These are phyloP conservation scores for Phytophthora tentaculata DNA, from an alignment of 352 stramenopile species.

Conservation along the genomic window DNA sequence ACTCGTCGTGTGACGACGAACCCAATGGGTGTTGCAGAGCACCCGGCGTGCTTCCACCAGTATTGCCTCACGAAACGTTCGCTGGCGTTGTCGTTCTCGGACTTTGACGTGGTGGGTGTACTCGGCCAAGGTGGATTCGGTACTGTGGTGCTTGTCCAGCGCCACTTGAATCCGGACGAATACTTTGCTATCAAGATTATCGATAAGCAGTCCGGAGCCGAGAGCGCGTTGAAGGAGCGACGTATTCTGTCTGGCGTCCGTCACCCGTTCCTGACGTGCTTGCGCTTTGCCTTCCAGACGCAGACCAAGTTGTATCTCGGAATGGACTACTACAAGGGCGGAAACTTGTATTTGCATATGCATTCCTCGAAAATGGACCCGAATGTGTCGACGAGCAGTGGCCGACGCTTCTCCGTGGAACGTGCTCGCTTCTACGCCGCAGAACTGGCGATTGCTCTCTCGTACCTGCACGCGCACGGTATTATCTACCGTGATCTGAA, in stretches of 20 bases:
- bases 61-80: constrained; percentile 85
- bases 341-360: constrained; percentile 89
- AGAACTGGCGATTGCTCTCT: constrained; percentile 86
- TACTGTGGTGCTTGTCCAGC: constrained; percentile 84
- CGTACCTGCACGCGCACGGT: constrained; percentile 85
- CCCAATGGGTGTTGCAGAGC: constrained; percentile 78
- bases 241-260: constrained; percentile 79
- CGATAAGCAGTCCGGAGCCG: constrained; percentile 80
- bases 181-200: constrained; percentile 91
- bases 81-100: constrained; percentile 81
- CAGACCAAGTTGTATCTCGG: constrained; percentile 84
- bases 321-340: constrained; percentile 88
- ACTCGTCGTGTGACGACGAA: constrained; percentile 68
- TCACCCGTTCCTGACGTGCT: constrained; percentile 81
- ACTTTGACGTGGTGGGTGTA: constrained; percentile 89
- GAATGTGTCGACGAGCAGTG: constrained; percentile 76
- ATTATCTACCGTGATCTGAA: constrained; percentile 92
- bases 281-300: constrained; percentile 89
- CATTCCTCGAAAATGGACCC: constrained; percentile 85
- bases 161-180: constrained; percentile 75
- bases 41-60: constrained; percentile 83
- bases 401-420: constrained; percentile 71
- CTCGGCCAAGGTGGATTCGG: constrained; percentile 81
- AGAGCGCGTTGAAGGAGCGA: constrained; percentile 78
- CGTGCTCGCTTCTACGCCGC: constrained; percentile 87